A percentile compares a stretch with the other conserved stretches of the same genome.
phyloP scores from a whole-genome alignment of 371 early-diverging fungal species.

The Batrachochytrium dendrobatidis region DNA sequence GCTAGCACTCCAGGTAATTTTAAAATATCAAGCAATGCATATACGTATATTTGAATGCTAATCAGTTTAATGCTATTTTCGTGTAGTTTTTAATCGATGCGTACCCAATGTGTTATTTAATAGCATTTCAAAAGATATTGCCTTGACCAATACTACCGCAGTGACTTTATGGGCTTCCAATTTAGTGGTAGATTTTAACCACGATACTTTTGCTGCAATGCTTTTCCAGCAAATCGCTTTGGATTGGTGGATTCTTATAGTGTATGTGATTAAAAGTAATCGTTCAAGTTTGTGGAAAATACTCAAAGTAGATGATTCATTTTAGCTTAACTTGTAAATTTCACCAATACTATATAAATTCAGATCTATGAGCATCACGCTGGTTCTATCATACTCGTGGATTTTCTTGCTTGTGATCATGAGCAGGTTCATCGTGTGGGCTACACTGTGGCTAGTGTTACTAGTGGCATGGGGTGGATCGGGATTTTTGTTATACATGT shows the following conservation, averaged over 20 bases:
- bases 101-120: slow-evolving; percentile 7
- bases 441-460: slow-evolving; percentile 23
- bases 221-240: slow-evolving; percentile 15
- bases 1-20: slow-evolving; percentile 11
- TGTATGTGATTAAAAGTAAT: too few species aligned
- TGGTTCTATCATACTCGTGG: slow-evolving; percentile 30
- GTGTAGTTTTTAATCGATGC: slow-evolving; percentile 6
- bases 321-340: too few species aligned
- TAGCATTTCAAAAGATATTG: slow-evolving; percentile 2
- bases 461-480: slow-evolving; percentile 11
- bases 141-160: neutral
- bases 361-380: too few species aligned
- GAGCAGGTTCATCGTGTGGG: slow-evolving; percentile 33
- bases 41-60: neutral
- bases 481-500: neutral
- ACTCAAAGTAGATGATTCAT: too few species aligned
- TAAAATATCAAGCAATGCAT: neutral
- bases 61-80: neutral
- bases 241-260: slow-evolving; percentile 19
- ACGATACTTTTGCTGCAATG: slow-evolving; percentile 6
- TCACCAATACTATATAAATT: too few species aligned
- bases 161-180: slow-evolving; percentile 1
- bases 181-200: slow-evolving; percentile 9
- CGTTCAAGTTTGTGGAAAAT: too few species aligned
- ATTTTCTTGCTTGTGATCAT: slow-evolving; percentile 23